Conservation (phyloP, 140 eudicot species). For the Cichorium intybus region DNA sequence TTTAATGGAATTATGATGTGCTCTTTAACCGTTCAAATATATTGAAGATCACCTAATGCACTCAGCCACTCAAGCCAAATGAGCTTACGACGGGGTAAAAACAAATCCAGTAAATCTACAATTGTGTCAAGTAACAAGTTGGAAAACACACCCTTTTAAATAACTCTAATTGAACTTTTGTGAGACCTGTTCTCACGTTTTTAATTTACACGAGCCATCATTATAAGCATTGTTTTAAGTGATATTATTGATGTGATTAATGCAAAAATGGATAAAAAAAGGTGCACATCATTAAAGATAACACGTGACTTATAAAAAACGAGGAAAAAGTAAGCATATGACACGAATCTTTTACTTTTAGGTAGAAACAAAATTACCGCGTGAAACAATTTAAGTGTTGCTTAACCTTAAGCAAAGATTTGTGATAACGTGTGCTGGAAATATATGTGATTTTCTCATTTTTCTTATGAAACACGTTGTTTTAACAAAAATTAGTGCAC, state of each 20-base stretch:
- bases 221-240: background rate
- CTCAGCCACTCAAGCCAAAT: too few relatives aligned
- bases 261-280: background rate
- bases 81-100: too few relatives aligned
- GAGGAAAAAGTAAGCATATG: background rate
- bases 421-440: background rate
- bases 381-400: slow-evolving; percentile 4
- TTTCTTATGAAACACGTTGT: slow-evolving; percentile 3
- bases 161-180: too few relatives aligned
- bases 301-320: slow-evolving; percentile 6
- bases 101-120: too few relatives aligned
- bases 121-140: too few relatives aligned
- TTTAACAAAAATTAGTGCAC: background rate
- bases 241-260: background rate
- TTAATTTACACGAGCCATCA: background rate
- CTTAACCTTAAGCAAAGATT: background rate
- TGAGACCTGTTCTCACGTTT: too few relatives aligned
- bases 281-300: background rate
- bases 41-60: too few relatives aligned
- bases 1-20: too few relatives aligned
- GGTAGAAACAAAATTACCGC: slow-evolving; percentile 1
- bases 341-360: background rate
- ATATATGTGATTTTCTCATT: background rate
- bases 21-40: too few relatives aligned
- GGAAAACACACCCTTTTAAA: too few relatives aligned